A percentile compares a stretch with the other conserved stretches of the same genome.
Evolutionary conservation across 805 yeast genomes (phyloP).

Genomic region (Candida silvicultrix): DNA sequence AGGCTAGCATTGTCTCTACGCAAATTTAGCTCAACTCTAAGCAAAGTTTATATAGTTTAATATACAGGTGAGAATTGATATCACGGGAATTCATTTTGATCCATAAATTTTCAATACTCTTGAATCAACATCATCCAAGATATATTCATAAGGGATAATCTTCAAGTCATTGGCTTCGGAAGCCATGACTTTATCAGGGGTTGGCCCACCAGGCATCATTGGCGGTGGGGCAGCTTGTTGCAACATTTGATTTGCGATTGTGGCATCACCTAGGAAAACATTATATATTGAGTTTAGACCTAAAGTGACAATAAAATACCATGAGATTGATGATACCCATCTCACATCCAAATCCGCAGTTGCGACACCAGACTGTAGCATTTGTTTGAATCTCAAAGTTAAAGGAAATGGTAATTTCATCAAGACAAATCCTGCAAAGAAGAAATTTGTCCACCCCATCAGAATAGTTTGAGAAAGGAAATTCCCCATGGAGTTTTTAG

Average conservation of each 20-base stretch:
- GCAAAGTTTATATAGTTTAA: too few species aligned
- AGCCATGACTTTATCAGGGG: conserved; percentile 55
- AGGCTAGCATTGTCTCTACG: too few species aligned
- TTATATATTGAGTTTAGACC: conserved; percentile 80
- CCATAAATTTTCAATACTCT: conserved; percentile 33
- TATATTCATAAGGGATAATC: conserved; percentile 48
- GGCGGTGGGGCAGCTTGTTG: conserved; percentile 34
- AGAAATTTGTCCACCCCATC: conserved; percentile 94
- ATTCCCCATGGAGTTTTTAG: conserved; percentile 76
- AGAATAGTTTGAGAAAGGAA: conserved; percentile 88
- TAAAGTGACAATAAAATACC: conserved; percentile 87
- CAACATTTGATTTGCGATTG: conserved; percentile 37
- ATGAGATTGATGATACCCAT: conserved; percentile 90
- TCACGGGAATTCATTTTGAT: neutral
- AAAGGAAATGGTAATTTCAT: conserved; percentile 90
- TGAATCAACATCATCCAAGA: conserved; percentile 55
- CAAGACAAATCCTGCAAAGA: conserved; percentile 85
- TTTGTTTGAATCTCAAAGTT: conserved; percentile 82
- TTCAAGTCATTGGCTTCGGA: conserved; percentile 72
- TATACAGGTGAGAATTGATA: too few species aligned
- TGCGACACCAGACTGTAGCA: conserved; percentile 83
- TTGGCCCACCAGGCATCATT: conserved; percentile 52
- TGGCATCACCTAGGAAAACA: conserved; percentile 52
- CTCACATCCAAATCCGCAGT: conserved; percentile 84
- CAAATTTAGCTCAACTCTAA: too few species aligned